Base-by-base conservation (phyloP, 2,329 filamentous ascomycete genomes). In the Cladosporium colombiae region DNA sequence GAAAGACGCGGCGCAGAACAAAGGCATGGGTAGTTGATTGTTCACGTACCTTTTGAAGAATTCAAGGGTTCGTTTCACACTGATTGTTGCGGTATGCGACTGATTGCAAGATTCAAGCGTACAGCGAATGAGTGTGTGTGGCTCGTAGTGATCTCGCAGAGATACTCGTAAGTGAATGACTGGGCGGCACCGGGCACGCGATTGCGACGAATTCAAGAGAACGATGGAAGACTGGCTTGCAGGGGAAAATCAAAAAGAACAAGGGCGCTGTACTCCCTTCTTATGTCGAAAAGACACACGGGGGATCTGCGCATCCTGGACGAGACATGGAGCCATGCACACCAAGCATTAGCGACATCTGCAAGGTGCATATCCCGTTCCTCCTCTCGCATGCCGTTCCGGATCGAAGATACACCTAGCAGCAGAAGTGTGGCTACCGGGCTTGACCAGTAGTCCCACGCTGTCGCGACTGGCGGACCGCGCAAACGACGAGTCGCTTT, bases 131-230 rank as follows among this genome's bases (percentile, higher is more conserved):
- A 65, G 33, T 55, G 52, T 53, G 52, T 53, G 53, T 60, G 55
- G 40, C 63, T 60, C 63, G 53, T 58, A n/a, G 29, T 31, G 16
- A 60, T 60, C 63, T 65, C 63, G 63, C 63, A 53, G 63, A 65
- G 63, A 58, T 29, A n/a, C 5, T 14, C 7, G n/a, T 55, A 46
- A 68, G 65, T 56, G 66, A 68, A 58, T 52, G 66, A 66, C 64
- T 40, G 52, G 44, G 64, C 66, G 50, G 66, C 66, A 63, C 66
- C 66, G 65, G 66, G 66, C 66, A 68, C 53, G 66, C 58, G 61
- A 57, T 40, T 33, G 49, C 50, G 40, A 56, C 10, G 25, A 33
- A 46, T 14, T 60, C 46, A 64, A 64, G 46, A 65, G 40, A 37
- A 49, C 44, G 60, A 61, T 29, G 53, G 49, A 65, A 65, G 55